Base-by-base conservation (phyloP, 805 yeast genomes). In the Hanseniaspora clermontiae region DNA sequence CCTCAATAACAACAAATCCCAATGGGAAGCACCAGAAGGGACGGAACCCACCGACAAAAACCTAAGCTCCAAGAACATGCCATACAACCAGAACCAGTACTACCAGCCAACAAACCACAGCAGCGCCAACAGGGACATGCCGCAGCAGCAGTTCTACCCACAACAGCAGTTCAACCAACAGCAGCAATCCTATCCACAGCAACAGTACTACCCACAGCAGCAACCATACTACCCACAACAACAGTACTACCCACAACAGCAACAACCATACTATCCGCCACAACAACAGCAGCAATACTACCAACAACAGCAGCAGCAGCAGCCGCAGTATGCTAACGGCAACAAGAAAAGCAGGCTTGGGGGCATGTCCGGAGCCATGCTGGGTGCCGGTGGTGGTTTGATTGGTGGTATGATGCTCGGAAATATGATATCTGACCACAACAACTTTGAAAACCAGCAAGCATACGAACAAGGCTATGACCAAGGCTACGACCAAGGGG, bases 1-100 rank as follows among this genome's bases (percentile, higher is more conserved):
- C 60, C 70, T 85, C 60, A 64, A 74, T 15, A 78, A 87, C 15
- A 83, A 85, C 59, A 73, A 79, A 61, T 87, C 96, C 0, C 96
- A 89, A 68, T 91, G 97, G 97, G 95, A 86, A 54, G 80, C 82
- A 12, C 97, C 96, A 15, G 57, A 58, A 10, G 84, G 84, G 1
- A 79, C 87, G 0, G 58, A 52, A n/a, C 43, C 43, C 20, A 57
- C 48, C n/a, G 49, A 46, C 6, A 46, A 46, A 10, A 34, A 5
- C 34, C 9, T 46, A 1, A 36, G 31, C 12, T 6, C 40, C 2
- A 20, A 6, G 6, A 20, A 29, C n/a, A 19, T 29, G 19, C 32
- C 49, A 20, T 20, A 17, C 15, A 46, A 46, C 7, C 49, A 46
- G 32, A 32, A 11, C 34, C 38, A 46, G 5, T 46, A 51, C 42